Conservation (phyloP, 352 stramenopile species). For the Globisporangium takayamanum region DNA sequence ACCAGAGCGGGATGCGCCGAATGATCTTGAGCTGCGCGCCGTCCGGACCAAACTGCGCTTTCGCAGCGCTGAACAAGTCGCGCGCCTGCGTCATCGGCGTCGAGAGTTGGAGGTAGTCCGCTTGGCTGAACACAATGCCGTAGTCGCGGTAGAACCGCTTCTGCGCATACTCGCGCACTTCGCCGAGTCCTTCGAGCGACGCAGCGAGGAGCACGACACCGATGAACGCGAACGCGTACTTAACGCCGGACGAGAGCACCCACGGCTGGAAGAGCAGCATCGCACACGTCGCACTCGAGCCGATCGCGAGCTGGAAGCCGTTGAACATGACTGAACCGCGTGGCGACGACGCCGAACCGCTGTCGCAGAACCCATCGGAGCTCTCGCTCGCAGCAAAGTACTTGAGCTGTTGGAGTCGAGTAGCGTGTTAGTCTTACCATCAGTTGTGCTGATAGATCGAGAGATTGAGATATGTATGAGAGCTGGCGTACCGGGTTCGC, state of each 20-base stretch:
- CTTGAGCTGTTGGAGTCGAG: slow-evolving; percentile 6
- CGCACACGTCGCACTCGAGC: slow-evolving; percentile 48
- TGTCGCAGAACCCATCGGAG: slow-evolving; percentile 48
- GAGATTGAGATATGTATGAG: background rate
- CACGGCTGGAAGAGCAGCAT: slow-evolving; percentile 79
- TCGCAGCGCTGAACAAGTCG: slow-evolving; percentile 16
- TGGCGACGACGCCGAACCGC: slow-evolving; percentile 24
- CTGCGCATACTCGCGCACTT: slow-evolving; percentile 40
- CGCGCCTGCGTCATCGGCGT: slow-evolving; percentile 22
- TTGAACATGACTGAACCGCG: slow-evolving; percentile 81
- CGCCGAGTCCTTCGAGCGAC: slow-evolving; percentile 57
- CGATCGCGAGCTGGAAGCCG: slow-evolving; percentile 68
- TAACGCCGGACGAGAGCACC: slow-evolving; percentile 53
- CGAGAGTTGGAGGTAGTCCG: slow-evolving; percentile 44
- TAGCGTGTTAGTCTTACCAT: background rate
- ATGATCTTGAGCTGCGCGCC: slow-evolving; percentile 32
- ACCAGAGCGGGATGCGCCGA: slow-evolving; percentile 54
- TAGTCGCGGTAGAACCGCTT: slow-evolving; percentile 47
- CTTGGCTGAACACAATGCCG: slow-evolving; percentile 45
- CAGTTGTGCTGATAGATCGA: background rate
- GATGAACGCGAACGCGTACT: slow-evolving; percentile 76
- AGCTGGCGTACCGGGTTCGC: slow-evolving; percentile 26
- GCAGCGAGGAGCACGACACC: slow-evolving; percentile 60
- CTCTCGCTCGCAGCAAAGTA: slow-evolving; percentile 31
- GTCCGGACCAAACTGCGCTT: slow-evolving; percentile 15